These are phyloP conservation scores for Coniferiporia sulphurascens DNA, from an alignment of 1,284 basidiomycete species.

Conservation along the genomic window DNA sequence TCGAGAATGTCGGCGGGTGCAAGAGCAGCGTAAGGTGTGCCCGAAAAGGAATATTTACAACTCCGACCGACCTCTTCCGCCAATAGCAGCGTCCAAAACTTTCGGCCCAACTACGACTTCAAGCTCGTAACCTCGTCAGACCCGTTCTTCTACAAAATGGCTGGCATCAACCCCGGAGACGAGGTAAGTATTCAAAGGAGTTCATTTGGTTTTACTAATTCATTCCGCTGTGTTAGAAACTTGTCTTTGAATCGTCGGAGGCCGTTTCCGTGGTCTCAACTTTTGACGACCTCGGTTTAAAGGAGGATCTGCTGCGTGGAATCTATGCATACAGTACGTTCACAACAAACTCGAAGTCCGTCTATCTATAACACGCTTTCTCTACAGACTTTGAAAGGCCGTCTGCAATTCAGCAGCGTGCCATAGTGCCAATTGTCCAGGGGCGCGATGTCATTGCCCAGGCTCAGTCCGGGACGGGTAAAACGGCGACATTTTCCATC, in stretches of 20 bases:
- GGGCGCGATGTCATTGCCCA: conserved; percentile 97
- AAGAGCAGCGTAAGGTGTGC: conserved; percentile 8
- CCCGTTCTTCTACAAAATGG: conserved; percentile 22
- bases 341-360: conserved; percentile 10
- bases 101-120: conserved; percentile 10
- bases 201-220: conserved; percentile 6
- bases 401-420: conserved; percentile 97
- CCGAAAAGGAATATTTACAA: conserved; percentile 37
- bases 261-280: conserved; percentile 82
- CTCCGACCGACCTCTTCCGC: conserved; percentile 47
- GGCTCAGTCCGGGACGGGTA: conserved; percentile 99
- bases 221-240: conserved; percentile 52
- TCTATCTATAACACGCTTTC: conserved; percentile 5
- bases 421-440: conserved; percentile 92
- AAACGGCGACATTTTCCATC: conserved; percentile 98
- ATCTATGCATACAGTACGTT: conserved; percentile 97
- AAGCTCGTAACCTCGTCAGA: conserved; percentile 21
- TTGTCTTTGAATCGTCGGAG: conserved; percentile 97
- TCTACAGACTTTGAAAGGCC: conserved; percentile 93
- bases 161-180: conserved; percentile 25
- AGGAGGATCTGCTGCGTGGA: conserved; percentile 93
- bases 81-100: not conserved
- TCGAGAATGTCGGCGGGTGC: not conserved
- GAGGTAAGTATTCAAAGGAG: conserved; percentile 8
- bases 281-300: conserved; percentile 91